These are phyloP conservation scores for Psilocybe tampanensis DNA, from an alignment of 768 basidiomycete species.

Conservation along the genomic window DNA sequence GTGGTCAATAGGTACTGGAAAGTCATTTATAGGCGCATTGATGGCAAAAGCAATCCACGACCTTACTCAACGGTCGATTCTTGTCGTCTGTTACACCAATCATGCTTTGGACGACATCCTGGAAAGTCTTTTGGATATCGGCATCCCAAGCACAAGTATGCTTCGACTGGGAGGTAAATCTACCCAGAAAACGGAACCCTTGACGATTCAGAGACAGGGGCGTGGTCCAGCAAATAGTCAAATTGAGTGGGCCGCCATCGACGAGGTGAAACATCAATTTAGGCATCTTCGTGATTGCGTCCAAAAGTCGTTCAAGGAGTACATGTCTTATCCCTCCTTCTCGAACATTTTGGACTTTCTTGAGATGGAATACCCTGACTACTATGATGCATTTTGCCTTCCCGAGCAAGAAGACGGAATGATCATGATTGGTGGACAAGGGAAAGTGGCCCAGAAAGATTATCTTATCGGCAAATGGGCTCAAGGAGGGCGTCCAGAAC, in stretches of 20 bases:
- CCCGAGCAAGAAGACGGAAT: slow-evolving; percentile 44
- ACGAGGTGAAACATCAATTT: slow-evolving; percentile 35
- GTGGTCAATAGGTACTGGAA: slow-evolving; percentile 75
- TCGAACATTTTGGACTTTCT: slow-evolving; percentile 35
- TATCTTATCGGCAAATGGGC: slow-evolving; percentile 56
- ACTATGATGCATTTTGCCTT: slow-evolving; percentile 49
- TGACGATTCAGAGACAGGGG: slow-evolving; percentile 45
- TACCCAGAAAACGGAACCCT: slow-evolving; percentile 43
- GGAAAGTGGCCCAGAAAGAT: slow-evolving; percentile 30
- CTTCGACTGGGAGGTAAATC: slow-evolving; percentile 65
- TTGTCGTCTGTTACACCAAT: slow-evolving; percentile 76
- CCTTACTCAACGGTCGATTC: slow-evolving; percentile 47
- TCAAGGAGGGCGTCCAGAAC: slow-evolving; percentile 44
- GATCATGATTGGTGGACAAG: slow-evolving; percentile 41
- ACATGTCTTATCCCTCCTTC: slow-evolving; percentile 20
- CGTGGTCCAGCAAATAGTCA: slow-evolving; percentile 13
- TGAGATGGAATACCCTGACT: slow-evolving; percentile 49
- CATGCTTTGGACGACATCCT: slow-evolving; percentile 76
- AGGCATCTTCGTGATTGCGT: slow-evolving; percentile 5
- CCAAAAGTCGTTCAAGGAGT: slow-evolving; percentile 17
- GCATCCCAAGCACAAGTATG: slow-evolving; percentile 50
- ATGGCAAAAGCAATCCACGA: slow-evolving; percentile 63
- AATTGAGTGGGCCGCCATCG: slow-evolving; percentile 41
- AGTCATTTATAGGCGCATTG: slow-evolving; percentile 72
- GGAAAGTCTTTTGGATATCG: slow-evolving; percentile 60